phyloP scores from a whole-genome alignment of 1,139 yeast genomes.

The Kodamaea alishanica region DNA sequence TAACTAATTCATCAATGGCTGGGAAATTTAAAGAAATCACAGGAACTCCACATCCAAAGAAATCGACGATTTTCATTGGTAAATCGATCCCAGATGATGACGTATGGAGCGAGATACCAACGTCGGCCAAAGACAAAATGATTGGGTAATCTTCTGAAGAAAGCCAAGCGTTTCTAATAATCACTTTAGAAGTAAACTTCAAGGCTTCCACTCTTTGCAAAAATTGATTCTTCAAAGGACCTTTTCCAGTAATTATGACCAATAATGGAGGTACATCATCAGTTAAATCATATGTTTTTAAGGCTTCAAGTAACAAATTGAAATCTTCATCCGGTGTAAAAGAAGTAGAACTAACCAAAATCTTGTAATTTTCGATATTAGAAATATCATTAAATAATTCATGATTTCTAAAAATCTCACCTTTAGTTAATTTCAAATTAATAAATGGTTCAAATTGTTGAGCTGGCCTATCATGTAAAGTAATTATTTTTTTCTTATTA shows the following conservation, averaged over 20 bases:
- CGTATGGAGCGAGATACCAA: conserved; percentile 86
- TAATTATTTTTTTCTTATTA: conserved; percentile 29
- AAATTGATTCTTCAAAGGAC: conserved; percentile 65
- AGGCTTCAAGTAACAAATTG: conserved; percentile 61
- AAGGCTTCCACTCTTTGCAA: conserved; percentile 43
- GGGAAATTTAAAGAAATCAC: conserved; percentile 75
- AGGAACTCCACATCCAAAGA: conserved; percentile 95
- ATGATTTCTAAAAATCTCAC: conserved; percentile 35
- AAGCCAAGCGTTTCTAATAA: conserved; percentile 72
- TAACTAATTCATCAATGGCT: conserved; percentile 64
- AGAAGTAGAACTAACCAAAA: conserved; percentile 82
- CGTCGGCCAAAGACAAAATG: conserved; percentile 71
- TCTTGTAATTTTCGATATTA: conserved; percentile 43
- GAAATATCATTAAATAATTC: conserved; percentile 37
- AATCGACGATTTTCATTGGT: conserved; percentile 96
- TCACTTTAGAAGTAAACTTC: conserved; percentile 41
- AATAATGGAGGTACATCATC: conserved; percentile 46
- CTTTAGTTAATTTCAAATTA: conserved; percentile 16
- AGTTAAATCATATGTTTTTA: conserved; percentile 44
- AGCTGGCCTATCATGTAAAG: conserved; percentile 75
- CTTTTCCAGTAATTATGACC: conserved; percentile 88
- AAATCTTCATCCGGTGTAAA: conserved; percentile 96
- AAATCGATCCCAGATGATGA: conserved; percentile 92
- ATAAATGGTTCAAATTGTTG: conserved; percentile 55
- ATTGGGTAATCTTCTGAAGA: conserved; percentile 75